Percentiles rank a stretch among this genome's conserved stretches.
These are phyloP conservation scores for Nigrospora oryzae DNA, from an alignment of 2,329 filamentous ascomycete genomes.

Conservation along the genomic window DNA sequence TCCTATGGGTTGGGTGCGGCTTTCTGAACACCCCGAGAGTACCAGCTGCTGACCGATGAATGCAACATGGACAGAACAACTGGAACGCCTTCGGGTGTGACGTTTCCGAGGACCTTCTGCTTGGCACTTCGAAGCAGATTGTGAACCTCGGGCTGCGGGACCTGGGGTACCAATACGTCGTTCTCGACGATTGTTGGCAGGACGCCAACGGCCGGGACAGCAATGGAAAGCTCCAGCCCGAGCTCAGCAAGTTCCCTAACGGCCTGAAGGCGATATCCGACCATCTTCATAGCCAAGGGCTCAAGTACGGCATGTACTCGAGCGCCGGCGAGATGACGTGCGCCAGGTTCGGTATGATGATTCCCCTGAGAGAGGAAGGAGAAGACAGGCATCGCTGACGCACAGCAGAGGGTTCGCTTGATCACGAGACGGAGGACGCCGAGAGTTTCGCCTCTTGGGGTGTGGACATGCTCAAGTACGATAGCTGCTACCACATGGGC, in stretches of 20 bases:
- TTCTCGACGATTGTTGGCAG: constrained; percentile 10
- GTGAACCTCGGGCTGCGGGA: constrained; percentile 7
- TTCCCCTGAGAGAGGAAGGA: too few relatives aligned
- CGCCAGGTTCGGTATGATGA: constrained; percentile 30
- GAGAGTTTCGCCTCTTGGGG: constrained; percentile 42
- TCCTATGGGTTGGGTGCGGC: constrained; percentile 11
- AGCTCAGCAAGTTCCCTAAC: constrained; percentile 22
- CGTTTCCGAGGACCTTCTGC: constrained; percentile 9
- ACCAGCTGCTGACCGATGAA: background rate
- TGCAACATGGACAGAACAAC: constrained; percentile 2
- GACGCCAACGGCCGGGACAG: background rate
- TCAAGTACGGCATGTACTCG: constrained; percentile 30
- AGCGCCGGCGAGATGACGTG: constrained; percentile 39
- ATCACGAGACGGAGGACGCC: constrained; percentile 43
- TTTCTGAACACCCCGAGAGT: background rate
- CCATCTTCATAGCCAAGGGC: constrained; percentile 22
- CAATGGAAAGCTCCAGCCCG: background rate
- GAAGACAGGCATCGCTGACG: too few relatives aligned
- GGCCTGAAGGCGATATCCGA: constrained; percentile 26
- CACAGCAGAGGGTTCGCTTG: constrained; percentile 29
- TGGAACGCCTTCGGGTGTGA: constrained; percentile 14
- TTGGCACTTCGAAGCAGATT: constrained; percentile 1
- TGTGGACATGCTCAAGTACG: constrained; percentile 45
- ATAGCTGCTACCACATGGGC: constrained; percentile 32
- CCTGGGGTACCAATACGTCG: constrained; percentile 9